Percentiles rank a stretch among this genome's conserved stretches.
These are phyloP conservation scores for Nelumbo lutea DNA, from an alignment of 164 flowering plant genomes.

Conservation along the genomic window DNA sequence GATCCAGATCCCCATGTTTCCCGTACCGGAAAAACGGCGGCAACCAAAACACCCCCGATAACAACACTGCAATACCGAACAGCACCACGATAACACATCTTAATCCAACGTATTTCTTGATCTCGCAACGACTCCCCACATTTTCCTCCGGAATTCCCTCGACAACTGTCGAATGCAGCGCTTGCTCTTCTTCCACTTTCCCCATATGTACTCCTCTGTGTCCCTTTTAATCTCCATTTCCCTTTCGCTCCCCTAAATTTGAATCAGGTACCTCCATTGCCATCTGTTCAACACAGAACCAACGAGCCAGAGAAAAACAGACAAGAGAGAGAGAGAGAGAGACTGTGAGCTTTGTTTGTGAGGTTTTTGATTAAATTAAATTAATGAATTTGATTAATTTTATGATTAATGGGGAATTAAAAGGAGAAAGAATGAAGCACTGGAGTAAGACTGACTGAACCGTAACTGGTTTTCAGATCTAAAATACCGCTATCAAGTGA, in stretches of 20 bases:
- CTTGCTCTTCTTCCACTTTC: slow-evolving; percentile 32
- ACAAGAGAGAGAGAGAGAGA: not conserved
- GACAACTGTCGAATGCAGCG: slow-evolving; percentile 12
- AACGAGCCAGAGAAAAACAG: too few species aligned
- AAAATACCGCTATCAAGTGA: not conserved
- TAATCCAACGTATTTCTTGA: slow-evolving; percentile 27
- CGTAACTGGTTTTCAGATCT: not conserved
- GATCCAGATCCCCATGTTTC: slow-evolving; percentile 58
- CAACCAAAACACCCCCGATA: slow-evolving; percentile 79
- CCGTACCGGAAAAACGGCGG: slow-evolving; percentile 46
- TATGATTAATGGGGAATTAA: not conserved
- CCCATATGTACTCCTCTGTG: slow-evolving; percentile 29
- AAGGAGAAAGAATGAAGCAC: not conserved
- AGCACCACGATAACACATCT: slow-evolving; percentile 53
- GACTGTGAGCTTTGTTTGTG: not conserved
- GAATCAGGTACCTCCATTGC: not conserved
- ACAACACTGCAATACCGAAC: slow-evolving; percentile 45
- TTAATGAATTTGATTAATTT: not conserved
- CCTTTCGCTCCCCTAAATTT: slow-evolving; percentile 1
- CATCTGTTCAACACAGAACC: not conserved
- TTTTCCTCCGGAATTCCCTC: slow-evolving; percentile 17
- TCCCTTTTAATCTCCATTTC: slow-evolving; percentile 12
- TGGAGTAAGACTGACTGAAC: not conserved
- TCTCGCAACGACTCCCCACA: slow-evolving; percentile 21
- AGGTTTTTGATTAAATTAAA: not conserved